Conservation (phyloP, 2,329 filamentous ascomycete species). For the Tolypocladium tundrense region DNA sequence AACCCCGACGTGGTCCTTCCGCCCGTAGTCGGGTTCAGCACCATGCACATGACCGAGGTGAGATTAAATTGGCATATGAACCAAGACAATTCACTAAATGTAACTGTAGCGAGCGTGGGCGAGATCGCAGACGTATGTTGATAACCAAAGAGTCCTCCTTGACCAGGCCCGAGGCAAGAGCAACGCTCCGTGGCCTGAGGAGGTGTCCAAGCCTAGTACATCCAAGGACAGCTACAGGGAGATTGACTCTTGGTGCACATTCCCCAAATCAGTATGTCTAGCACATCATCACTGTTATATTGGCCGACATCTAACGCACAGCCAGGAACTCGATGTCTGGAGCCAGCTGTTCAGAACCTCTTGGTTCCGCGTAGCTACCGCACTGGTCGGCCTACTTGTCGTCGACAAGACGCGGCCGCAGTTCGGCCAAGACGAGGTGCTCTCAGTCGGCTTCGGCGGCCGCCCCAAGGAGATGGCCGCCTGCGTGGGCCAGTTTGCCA, state of each 20-base stretch:
- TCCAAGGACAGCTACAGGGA: neutral
- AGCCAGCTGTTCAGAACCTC: slow-evolving; percentile 4
- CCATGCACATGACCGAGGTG: slow-evolving; percentile 5
- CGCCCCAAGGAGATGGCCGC: slow-evolving; percentile 4
- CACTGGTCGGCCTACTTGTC: slow-evolving; percentile 4
- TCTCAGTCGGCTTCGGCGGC: slow-evolving; percentile 5
- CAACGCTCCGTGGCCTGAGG: neutral
- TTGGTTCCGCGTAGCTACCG: slow-evolving; percentile 6
- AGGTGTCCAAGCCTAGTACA: neutral
- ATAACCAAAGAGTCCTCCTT: slow-evolving; percentile 1
- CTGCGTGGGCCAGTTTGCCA: slow-evolving; percentile 8
- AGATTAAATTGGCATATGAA: neutral
- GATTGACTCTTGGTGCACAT: slow-evolving; percentile 3
- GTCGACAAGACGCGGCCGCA: slow-evolving; percentile 2
- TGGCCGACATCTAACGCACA: neutral
- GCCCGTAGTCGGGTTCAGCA: neutral
- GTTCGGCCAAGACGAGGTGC: slow-evolving; percentile 4
- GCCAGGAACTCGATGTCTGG: slow-evolving; percentile 5
- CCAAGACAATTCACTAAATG: neutral
- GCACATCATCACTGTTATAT: neutral
- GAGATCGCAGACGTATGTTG: slow-evolving; percentile 1
- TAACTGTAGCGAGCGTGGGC: neutral
- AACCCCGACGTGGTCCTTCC: neutral
- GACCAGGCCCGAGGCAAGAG: slow-evolving; percentile 1
- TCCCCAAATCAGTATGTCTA: slow-evolving; percentile 1